Percentiles rank a stretch among this genome's conserved stretches.
Evolutionary conservation across 2,329 filamentous ascomycete genomes (phyloP).

Genomic region (Diaporthe nobilis): DNA sequence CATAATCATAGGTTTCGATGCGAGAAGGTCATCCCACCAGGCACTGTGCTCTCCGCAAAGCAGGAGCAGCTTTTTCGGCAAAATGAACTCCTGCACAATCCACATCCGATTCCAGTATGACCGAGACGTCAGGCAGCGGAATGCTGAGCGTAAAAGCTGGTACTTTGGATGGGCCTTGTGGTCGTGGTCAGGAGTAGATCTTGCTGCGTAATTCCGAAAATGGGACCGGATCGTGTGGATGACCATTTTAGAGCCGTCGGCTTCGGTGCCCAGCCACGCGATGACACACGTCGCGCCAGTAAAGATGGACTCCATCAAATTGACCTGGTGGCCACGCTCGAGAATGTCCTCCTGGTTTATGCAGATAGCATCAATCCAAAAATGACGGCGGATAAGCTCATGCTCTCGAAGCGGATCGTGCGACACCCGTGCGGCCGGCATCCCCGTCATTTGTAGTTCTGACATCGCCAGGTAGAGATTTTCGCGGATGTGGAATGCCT

Average conservation of each 20-base stretch:
- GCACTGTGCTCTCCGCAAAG: slow-evolving; percentile 21
- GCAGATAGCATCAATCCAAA: slow-evolving; percentile 41
- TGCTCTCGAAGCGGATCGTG: slow-evolving; percentile 15
- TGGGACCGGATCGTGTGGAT: slow-evolving; percentile 11
- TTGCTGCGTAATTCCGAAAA: not conserved
- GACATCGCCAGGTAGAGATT: slow-evolving; percentile 41
- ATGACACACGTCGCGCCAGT: slow-evolving; percentile 26
- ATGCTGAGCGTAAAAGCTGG: not conserved
- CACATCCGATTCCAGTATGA: slow-evolving; percentile 39
- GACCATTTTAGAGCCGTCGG: slow-evolving; percentile 11
- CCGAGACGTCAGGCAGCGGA: slow-evolving; percentile 11
- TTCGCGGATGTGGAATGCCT: slow-evolving; percentile 38
- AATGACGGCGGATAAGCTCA: slow-evolving; percentile 13
- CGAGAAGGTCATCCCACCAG: slow-evolving; percentile 34
- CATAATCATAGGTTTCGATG: slow-evolving; percentile 22
- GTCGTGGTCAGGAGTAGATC: not conserved
- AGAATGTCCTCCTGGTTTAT: slow-evolving; percentile 12
- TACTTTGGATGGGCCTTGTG: not conserved
- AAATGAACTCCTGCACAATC: slow-evolving; percentile 39
- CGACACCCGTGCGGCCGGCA: not conserved
- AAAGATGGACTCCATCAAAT: slow-evolving; percentile 40
- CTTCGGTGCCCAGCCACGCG: slow-evolving; percentile 21
- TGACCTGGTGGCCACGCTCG: slow-evolving; percentile 44
- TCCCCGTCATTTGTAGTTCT: slow-evolving; percentile 10
- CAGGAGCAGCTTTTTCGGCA: slow-evolving; percentile 24